phyloP scores from a whole-genome alignment of 2,329 filamentous ascomycete species.

The Blastomyces parvus region DNA sequence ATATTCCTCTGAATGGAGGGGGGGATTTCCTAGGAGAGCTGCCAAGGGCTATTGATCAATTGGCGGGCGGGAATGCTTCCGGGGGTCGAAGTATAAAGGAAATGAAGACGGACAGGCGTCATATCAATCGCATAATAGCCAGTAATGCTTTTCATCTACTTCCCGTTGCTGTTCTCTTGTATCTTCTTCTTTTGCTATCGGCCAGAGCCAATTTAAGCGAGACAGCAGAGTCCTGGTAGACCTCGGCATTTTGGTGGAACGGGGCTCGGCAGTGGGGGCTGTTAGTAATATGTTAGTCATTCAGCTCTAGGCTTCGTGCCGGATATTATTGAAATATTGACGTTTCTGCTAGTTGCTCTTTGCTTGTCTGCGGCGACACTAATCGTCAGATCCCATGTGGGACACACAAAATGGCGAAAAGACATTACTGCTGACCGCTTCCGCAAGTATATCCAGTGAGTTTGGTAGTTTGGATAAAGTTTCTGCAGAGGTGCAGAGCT shows the following conservation, averaged over 20 bases:
- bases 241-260: background rate
- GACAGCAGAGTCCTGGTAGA: background rate
- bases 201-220: background rate
- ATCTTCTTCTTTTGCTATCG: background rate
- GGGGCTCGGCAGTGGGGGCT: background rate
- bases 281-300: background rate
- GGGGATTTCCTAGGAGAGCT: background rate
- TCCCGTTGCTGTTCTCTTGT: background rate
- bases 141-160: background rate
- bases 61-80: background rate
- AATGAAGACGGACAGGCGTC: background rate
- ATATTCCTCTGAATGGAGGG: background rate
- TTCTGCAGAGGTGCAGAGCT: background rate
- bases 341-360: too few species aligned
- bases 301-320: too few species aligned
- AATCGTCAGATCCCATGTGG: too few species aligned
- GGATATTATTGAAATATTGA: too few species aligned
- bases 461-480: background rate
- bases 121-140: background rate
- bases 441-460: background rate
- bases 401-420: too few species aligned
- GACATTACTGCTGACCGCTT: background rate
- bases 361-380: background rate
- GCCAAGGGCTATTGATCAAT: background rate
- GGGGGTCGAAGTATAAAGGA: background rate